Conservation (phyloP, 768 basidiomycete genomes). For the Mycena crocata region DNA sequence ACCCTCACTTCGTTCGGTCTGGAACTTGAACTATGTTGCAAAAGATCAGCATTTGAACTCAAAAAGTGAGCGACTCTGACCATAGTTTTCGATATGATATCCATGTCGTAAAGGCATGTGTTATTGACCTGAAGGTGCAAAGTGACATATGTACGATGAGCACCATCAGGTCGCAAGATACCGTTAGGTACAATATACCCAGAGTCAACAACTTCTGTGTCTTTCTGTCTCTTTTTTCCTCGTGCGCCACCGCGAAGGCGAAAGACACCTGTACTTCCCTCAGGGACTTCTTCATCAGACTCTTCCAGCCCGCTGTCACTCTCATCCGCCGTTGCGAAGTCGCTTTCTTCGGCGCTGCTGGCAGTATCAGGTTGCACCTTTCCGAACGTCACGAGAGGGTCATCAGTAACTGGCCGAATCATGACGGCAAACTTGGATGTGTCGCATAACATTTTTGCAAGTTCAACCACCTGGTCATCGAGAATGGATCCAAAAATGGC, state of each 20-base stretch:
- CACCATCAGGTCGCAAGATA: constrained; percentile 8
- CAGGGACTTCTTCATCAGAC: background rate
- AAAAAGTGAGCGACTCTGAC: no score
- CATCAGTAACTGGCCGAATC: no score
- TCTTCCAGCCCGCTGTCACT: background rate
- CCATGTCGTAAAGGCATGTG: background rate
- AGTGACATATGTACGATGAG: background rate
- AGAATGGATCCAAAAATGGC: no score
- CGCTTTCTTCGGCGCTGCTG: background rate
- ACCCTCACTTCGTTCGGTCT: background rate
- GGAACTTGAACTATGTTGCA: constrained; percentile 26
- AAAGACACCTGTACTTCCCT: background rate
- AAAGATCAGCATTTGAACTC: no score
- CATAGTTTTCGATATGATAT: background rate
- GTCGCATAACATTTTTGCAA: no score
- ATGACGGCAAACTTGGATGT: no score
- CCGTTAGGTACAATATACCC: constrained; percentile 11
- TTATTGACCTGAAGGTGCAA: constrained; percentile 1
- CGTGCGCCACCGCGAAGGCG: constrained; percentile 10
- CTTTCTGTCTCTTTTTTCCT: background rate
- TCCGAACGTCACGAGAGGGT: no score
- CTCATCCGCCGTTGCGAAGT: background rate
- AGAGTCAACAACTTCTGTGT: background rate
- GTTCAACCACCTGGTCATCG: no score
- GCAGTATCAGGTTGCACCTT: no score